Evolutionary conservation across 768 basidiomycete species (phyloP), one percentile per base, ranked within the genome.

Genomic region (Dacryopinax spathularia): DNA sequence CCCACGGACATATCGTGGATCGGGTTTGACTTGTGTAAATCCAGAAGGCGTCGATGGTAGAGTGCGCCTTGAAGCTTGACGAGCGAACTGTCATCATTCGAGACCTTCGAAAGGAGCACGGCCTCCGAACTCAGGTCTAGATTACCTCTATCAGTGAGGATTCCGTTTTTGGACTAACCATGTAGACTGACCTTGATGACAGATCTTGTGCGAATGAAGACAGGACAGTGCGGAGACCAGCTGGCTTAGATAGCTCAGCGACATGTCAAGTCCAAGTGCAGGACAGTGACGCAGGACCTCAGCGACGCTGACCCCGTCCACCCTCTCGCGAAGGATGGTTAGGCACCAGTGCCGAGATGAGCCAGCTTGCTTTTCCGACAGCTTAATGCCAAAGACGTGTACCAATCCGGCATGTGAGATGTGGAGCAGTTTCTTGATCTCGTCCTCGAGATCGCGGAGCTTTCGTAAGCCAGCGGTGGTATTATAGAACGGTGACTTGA

Each of bases 1-100:
- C 25, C 60, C 60, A 61, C 3, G 10, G 31, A n/a, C n/a, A n/a
- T 18, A 31, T 56, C 25, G 29, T 56, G 5, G 22, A 56, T 56
- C 0, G 85, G 82, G 68, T 96, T 91, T 1, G 93, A 95, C 18
- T 84, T 79, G 69, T 95, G 87, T 33, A 93, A 75, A 70, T 95
- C 91, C 27, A 86, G 76, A 33, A 97, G 77, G 0, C 81, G 81
- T 4, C 84, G 83, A 66, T 86, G 80, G 71, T 86, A 96, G 16
- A 79, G 82, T 1, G 84, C 84, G 66, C 85, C 85, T 20, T 84
- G 81, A 2, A 96, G 73, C 71, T 92, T 93, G 70, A 91, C 79
- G 20, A 81, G 75, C 10, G 82, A 75, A 33, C 81, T 81, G 4
- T 79, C 75, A 1, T 75, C 75, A 59, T 78, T 77, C n/a, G 67